These are phyloP conservation scores for Ogataea corticis DNA, from an alignment of 805 yeast genomes.

Conservation along the genomic window DNA sequence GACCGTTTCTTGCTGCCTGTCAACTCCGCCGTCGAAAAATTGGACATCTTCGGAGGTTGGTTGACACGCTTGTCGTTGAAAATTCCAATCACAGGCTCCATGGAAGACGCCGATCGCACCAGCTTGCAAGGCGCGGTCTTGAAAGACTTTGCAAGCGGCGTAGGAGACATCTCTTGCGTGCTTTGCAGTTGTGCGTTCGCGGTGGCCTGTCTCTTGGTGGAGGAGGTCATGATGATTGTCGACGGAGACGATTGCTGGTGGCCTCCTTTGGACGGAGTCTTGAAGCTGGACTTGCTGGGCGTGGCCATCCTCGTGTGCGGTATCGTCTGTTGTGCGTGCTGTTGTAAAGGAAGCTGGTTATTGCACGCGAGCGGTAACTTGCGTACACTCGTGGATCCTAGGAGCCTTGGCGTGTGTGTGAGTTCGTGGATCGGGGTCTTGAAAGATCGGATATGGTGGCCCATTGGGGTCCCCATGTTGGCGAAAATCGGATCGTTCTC, in stretches of 20 bases:
- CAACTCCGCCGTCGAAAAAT: conserved; percentile 5
- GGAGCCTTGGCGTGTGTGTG: conserved; percentile 21
- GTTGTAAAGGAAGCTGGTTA: conserved; percentile 11
- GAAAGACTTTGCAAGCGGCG: conserved; percentile 34
- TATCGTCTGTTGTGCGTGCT: conserved; percentile 5
- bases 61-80: conserved; percentile 24
- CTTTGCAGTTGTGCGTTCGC: conserved; percentile 8
- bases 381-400: conserved; percentile 22
- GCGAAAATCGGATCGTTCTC: conserved; percentile 26
- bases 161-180: conserved; percentile 30
- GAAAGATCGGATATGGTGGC: conserved; percentile 14
- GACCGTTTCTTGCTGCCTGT: conserved; percentile 10
- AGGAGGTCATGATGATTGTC: conserved; percentile 32
- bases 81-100: conserved; percentile 36
- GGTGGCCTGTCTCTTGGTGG: conserved; percentile 22
- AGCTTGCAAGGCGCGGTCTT: conserved; percentile 30
- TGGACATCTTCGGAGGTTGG: conserved; percentile 13
- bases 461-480: conserved; percentile 21
- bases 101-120: conserved; percentile 27
- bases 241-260: conserved; percentile 36
- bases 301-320: conserved; percentile 12
- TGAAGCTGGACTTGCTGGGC: conserved; percentile 20
- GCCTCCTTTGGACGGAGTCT: conserved; percentile 23
- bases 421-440: conserved; percentile 26
- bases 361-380: conserved; percentile 15